phyloP scores from a whole-genome alignment of 1,284 basidiomycete species.

The Moesziomyces globuligerus region DNA sequence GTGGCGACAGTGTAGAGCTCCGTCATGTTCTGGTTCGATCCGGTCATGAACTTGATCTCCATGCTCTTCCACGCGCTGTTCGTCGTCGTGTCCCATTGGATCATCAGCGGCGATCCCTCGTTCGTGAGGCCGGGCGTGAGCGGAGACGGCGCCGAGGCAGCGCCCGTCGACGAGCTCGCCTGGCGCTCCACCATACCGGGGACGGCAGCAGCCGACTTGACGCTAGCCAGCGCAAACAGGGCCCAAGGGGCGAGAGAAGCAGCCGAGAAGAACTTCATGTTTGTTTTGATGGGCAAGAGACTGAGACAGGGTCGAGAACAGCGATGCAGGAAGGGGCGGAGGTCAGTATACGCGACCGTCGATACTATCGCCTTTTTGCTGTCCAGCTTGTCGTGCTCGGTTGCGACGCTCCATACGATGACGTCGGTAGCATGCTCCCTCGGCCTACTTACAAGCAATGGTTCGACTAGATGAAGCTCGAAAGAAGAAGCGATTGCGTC shows the following conservation, averaged over 20 bases:
- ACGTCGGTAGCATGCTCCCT: too few relatives aligned
- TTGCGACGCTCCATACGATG: too few relatives aligned
- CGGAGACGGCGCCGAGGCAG: conserved; percentile 16
- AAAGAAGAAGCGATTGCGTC: too few relatives aligned
- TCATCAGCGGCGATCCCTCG: conserved; percentile 38
- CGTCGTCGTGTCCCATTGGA: conserved; percentile 44
- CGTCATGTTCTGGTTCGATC: conserved; percentile 77
- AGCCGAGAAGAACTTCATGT: conserved; percentile 43
- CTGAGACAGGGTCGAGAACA: background rate
- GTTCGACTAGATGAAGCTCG: background rate
- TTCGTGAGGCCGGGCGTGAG: conserved; percentile 28
- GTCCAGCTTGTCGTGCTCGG: too few relatives aligned
- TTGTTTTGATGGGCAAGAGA: conserved; percentile 3
- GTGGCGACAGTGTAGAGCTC: conserved; percentile 76
- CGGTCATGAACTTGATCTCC: conserved; percentile 75
- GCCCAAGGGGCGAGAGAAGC: conserved; percentile 26
- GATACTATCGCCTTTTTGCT: too few relatives aligned
- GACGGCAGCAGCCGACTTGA: conserved; percentile 19
- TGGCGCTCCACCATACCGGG: conserved; percentile 26
- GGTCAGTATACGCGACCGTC: too few relatives aligned
- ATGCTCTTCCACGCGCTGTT: conserved; percentile 68
- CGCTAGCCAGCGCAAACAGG: conserved; percentile 32
- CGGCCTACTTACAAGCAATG: background rate
- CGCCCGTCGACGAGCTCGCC: conserved; percentile 10
- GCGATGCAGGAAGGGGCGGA: background rate